Evolutionary conservation across 768 basidiomycete species (phyloP).

Genomic region (Boletus vinaceobasis): DNA sequence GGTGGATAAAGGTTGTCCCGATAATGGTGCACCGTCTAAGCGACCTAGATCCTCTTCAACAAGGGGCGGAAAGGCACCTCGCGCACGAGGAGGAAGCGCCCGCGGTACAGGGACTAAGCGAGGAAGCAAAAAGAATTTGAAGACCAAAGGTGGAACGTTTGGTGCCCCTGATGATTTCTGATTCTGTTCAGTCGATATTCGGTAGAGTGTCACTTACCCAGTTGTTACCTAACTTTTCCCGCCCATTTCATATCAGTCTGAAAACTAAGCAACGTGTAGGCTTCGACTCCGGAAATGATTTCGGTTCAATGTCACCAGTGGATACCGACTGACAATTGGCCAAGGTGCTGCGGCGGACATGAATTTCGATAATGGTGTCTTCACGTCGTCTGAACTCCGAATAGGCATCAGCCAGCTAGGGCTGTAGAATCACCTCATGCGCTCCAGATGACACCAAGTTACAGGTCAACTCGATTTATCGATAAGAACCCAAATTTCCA

Average conservation of each 20-base stretch:
- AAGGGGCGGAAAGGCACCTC: slow-evolving; percentile 24
- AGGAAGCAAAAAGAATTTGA: slow-evolving; percentile 27
- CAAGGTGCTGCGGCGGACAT: too few relatives aligned
- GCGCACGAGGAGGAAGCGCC: slow-evolving; percentile 21
- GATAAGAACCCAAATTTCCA: too few relatives aligned
- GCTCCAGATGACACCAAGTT: too few relatives aligned
- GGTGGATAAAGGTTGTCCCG: slow-evolving; percentile 23
- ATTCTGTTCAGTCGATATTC: background rate
- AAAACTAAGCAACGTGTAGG: background rate
- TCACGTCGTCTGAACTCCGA: too few relatives aligned
- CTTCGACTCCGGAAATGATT: too few relatives aligned
- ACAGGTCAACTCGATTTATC: too few relatives aligned
- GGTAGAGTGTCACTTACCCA: background rate
- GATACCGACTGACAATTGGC: too few relatives aligned
- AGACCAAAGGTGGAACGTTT: slow-evolving; percentile 33
- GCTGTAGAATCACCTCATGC: too few relatives aligned
- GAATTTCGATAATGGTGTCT: too few relatives aligned
- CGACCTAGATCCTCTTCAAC: slow-evolving; percentile 25
- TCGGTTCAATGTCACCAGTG: too few relatives aligned
- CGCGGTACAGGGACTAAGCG: slow-evolving; percentile 22
- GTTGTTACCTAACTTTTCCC: background rate
- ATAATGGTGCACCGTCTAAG: slow-evolving; percentile 24
- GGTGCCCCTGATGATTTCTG: slow-evolving; percentile 32
- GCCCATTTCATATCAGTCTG: background rate
- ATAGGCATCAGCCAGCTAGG: too few relatives aligned